Conservation (phyloP, 306 rosid species). For the Dalbergia oliveri region DNA sequence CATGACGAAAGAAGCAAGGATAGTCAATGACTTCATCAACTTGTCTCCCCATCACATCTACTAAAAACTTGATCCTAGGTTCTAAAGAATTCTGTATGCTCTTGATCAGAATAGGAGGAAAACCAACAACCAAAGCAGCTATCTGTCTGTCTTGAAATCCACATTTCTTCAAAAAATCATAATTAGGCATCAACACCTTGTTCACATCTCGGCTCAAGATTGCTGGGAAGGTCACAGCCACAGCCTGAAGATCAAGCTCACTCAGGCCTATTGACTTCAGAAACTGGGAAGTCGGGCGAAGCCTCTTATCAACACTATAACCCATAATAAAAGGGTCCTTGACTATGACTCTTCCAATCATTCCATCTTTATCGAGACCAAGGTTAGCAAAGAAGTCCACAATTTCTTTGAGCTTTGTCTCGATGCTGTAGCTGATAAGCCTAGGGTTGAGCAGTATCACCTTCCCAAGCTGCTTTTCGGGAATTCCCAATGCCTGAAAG, state of each 20-base stretch:
- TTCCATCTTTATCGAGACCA: slow-evolving; percentile 78
- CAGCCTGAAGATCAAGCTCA: slow-evolving; percentile 69
- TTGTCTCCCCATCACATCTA: slow-evolving; percentile 80
- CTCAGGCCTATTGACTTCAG: slow-evolving; percentile 68
- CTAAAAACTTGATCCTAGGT: slow-evolving; percentile 79
- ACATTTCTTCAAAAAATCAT: slow-evolving; percentile 59
- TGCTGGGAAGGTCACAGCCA: slow-evolving; percentile 76
- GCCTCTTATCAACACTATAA: slow-evolving; percentile 79
- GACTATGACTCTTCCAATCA: slow-evolving; percentile 80
- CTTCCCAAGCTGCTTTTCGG: slow-evolving; percentile 86
- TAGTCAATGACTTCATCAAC: slow-evolving; percentile 74
- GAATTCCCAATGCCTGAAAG: slow-evolving; percentile 82
- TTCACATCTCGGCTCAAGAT: slow-evolving; percentile 82
- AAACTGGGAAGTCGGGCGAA: slow-evolving; percentile 77
- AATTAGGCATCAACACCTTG: slow-evolving; percentile 75
- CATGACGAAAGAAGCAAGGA: slow-evolving; percentile 87
- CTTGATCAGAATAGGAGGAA: slow-evolving; percentile 87
- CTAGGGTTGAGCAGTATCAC: slow-evolving; percentile 83
- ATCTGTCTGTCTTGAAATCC: slow-evolving; percentile 79
- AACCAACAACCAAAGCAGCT: slow-evolving; percentile 78
- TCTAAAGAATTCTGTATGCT: slow-evolving; percentile 80
- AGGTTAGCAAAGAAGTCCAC: slow-evolving; percentile 75
- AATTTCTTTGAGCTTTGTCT: slow-evolving; percentile 70
- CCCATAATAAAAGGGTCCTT: slow-evolving; percentile 90
- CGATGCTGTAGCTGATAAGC: slow-evolving; percentile 93